phyloP scores from a whole-genome alignment of 768 basidiomycete species.

The Cystoderma amianthinum region DNA sequence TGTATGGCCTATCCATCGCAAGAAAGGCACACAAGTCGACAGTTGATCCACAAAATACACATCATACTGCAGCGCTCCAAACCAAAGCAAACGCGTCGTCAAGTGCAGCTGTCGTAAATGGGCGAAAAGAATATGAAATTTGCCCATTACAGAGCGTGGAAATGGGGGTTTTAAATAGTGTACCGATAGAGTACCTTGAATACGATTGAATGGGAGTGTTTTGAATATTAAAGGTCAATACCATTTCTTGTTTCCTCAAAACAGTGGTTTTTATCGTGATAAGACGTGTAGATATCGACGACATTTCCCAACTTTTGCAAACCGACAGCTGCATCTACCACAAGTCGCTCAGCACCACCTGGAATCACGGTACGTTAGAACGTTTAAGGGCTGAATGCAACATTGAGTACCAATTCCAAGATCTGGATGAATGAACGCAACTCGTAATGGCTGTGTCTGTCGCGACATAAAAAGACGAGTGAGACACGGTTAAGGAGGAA shows the following conservation, averaged over 20 bases:
- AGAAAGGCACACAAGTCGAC: constrained; percentile 83
- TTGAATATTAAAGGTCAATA: constrained; percentile 22
- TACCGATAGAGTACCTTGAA: constrained; percentile 71
- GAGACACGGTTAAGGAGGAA: too few relatives aligned
- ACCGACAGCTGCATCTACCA: constrained; percentile 92
- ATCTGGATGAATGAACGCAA: constrained; percentile 93
- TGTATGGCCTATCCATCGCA: constrained; percentile 59
- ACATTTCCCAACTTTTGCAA: constrained; percentile 78
- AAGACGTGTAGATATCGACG: constrained; percentile 88
- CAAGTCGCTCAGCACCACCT: constrained; percentile 94
- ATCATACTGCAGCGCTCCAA: constrained; percentile 51
- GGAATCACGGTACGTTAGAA: constrained; percentile 7
- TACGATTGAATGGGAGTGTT: not conserved
- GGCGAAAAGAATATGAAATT: constrained; percentile 85
- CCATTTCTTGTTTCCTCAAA: constrained; percentile 95
- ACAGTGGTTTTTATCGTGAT: constrained; percentile 81
- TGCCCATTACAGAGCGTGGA: constrained; percentile 73
- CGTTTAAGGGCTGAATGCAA: constrained; percentile 4
- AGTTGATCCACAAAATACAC: constrained; percentile 95
- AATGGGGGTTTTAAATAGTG: constrained; percentile 68
- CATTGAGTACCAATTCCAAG: constrained; percentile 74
- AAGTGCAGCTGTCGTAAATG: constrained; percentile 87
- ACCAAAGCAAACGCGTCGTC: constrained; percentile 51
- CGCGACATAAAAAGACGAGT: not conserved
- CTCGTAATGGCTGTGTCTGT: constrained; percentile 14